Percentiles rank a stretch among this genome's conserved stretches.
phyloP scores from a whole-genome alignment of 2,329 filamentous ascomycete genomes.

The Diaporthe australafricana region DNA sequence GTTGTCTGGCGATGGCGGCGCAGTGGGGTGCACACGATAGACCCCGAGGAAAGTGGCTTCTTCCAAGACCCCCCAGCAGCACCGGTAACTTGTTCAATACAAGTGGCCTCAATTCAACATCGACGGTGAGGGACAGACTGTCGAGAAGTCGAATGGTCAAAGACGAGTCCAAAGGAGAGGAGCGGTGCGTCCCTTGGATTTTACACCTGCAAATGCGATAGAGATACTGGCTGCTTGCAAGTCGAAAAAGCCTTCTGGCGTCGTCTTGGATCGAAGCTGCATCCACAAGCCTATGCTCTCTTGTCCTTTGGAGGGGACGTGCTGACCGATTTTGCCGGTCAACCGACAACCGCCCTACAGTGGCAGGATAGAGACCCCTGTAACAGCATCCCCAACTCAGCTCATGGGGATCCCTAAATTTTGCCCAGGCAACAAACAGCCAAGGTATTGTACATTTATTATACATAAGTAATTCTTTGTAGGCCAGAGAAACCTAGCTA shows the following conservation, averaged over 20 bases:
- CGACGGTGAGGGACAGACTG: neutral
- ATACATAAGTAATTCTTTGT: neutral
- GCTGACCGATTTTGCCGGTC: constrained; percentile 16
- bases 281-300: neutral
- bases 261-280: constrained; percentile 2
- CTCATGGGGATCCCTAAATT: neutral
- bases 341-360: constrained; percentile 11
- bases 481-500: too few species aligned
- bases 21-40: constrained; percentile 21
- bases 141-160: neutral
- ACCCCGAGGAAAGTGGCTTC: constrained; percentile 33
- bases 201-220: neutral
- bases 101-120: constrained; percentile 6
- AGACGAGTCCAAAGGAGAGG: too few species aligned
- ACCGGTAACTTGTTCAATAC: neutral
- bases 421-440: neutral
- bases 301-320: neutral
- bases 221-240: neutral
- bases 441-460: neutral
- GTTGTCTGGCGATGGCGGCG: constrained; percentile 21
- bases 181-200: neutral
- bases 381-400: constrained; percentile 4
- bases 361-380: neutral
- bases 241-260: neutral
- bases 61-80: neutral